These are phyloP conservation scores for Bipolaris gigantea DNA, from an alignment of 2,329 filamentous ascomycete species.

Conservation along the genomic window DNA sequence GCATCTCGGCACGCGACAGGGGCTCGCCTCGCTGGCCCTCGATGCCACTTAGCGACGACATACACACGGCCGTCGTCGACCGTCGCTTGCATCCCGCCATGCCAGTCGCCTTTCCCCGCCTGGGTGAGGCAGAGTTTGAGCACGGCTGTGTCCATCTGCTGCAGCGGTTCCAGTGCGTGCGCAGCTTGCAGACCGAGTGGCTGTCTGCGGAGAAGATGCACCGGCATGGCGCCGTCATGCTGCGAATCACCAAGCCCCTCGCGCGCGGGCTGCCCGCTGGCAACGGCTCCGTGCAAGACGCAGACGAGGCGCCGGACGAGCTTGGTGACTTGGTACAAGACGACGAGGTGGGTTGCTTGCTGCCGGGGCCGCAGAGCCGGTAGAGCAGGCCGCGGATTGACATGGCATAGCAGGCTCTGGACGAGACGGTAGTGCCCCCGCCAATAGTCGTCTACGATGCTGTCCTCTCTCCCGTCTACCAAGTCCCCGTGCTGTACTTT, in stretches of 20 bases:
- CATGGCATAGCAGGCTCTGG: slow-evolving; percentile 27
- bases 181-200: slow-evolving; percentile 28
- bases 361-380: neutral
- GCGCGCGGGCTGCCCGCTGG: neutral
- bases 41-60: too few relatives aligned
- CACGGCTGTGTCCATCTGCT: slow-evolving; percentile 28
- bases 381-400: neutral
- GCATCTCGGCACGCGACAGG: neutral
- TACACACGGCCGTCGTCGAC: too few relatives aligned
- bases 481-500: slow-evolving; percentile 51
- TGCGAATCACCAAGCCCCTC: slow-evolving; percentile 29
- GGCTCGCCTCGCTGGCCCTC: neutral
- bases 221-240: slow-evolving; percentile 15
- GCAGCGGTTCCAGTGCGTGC: slow-evolving; percentile 16
- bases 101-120: slow-evolving; percentile 32
- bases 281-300: slow-evolving; percentile 1
- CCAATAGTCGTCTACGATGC: slow-evolving; percentile 45
- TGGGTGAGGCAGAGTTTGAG: slow-evolving; percentile 34
- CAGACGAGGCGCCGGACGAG: slow-evolving; percentile 2
- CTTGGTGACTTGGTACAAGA: slow-evolving; percentile 13
- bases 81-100: neutral
- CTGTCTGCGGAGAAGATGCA: slow-evolving; percentile 23
- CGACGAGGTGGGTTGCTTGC: slow-evolving; percentile 19
- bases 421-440: neutral
- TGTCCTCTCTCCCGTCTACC: slow-evolving; percentile 49